Evolutionary conservation across 1,284 basidiomycete species (phyloP).

Genomic region (Schizophyllum amplum): DNA sequence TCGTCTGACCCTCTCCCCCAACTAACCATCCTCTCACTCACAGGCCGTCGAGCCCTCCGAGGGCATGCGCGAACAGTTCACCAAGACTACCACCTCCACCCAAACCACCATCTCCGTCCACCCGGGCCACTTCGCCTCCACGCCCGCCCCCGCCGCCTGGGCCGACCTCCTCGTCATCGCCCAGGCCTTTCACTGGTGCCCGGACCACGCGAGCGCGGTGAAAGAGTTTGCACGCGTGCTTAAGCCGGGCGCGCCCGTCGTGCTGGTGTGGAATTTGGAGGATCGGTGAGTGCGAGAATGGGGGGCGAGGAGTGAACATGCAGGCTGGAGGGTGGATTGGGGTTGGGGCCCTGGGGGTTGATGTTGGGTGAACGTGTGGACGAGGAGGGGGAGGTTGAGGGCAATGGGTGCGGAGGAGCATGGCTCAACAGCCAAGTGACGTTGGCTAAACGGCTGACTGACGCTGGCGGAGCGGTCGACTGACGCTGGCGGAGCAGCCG

Average conservation of each 20-base stretch:
- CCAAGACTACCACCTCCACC: slow-evolving; percentile 41
- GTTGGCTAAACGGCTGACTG: too few relatives aligned
- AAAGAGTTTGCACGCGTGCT: slow-evolving; percentile 10
- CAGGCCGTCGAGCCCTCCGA: slow-evolving; percentile 63
- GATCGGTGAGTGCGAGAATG: slow-evolving; percentile 3
- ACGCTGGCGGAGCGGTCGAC: too few relatives aligned
- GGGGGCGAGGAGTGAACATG: too few relatives aligned
- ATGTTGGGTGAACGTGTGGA: too few relatives aligned
- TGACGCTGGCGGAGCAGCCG: too few relatives aligned
- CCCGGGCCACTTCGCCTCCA: slow-evolving; percentile 61
- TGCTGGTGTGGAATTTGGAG: slow-evolving; percentile 9
- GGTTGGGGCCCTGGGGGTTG: too few relatives aligned
- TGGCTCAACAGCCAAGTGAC: too few relatives aligned
- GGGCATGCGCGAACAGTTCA: slow-evolving; percentile 63
- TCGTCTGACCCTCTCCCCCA: too few relatives aligned
- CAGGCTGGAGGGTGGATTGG: too few relatives aligned
- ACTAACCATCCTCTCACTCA: not conserved
- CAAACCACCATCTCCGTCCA: slow-evolving; percentile 38
- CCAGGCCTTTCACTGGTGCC: not conserved
- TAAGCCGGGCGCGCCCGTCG: slow-evolving; percentile 8
- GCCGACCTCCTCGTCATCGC: slow-evolving; percentile 70
- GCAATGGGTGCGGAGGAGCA: too few relatives aligned
- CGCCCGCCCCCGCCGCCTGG: slow-evolving; percentile 51
- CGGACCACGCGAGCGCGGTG: not conserved
- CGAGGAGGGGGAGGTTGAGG: too few relatives aligned